These are phyloP conservation scores for Termitomyces sp. DNA, from an alignment of 768 basidiomycete species.

Conservation along the genomic window DNA sequence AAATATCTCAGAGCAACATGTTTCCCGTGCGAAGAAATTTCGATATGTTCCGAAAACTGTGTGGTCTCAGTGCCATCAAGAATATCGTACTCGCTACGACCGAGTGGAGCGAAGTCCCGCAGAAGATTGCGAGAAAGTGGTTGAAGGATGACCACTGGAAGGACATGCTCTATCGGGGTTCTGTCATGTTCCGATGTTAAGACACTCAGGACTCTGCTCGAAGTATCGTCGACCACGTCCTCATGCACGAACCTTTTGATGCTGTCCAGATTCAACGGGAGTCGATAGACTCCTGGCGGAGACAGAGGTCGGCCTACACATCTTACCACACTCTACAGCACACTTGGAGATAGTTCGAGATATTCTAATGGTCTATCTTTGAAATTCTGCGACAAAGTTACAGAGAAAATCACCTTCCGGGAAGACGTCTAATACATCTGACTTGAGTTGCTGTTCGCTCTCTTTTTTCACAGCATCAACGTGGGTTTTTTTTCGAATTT, in stretches of 20 bases:
- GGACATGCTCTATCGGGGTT: constrained; percentile 12
- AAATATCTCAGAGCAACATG: constrained; percentile 34
- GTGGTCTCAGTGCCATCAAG: constrained; percentile 40
- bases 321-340: too few species aligned
- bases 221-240: constrained; percentile 8
- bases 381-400: not conserved
- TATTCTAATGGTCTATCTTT: not conserved
- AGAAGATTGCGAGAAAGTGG: constrained; percentile 8
- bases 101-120: constrained; percentile 40
- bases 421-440: not conserved
- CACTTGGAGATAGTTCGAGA: not conserved
- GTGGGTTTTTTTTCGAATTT: too few species aligned
- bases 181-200: constrained; percentile 10
- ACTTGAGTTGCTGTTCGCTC: not conserved
- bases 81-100: constrained; percentile 49
- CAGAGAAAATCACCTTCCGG: not conserved
- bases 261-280: constrained; percentile 12
- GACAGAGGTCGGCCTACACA: constrained; percentile 8
- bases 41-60: constrained; percentile 44
- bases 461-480: not conserved
- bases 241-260: constrained; percentile 9
- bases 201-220: constrained; percentile 11
- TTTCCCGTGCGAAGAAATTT: constrained; percentile 40
- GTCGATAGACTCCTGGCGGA: constrained; percentile 9
- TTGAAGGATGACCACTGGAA: constrained; percentile 15